These are phyloP conservation scores for Capsicum rhomboideum DNA, from an alignment of 257 asterid species.

Conservation along the genomic window DNA sequence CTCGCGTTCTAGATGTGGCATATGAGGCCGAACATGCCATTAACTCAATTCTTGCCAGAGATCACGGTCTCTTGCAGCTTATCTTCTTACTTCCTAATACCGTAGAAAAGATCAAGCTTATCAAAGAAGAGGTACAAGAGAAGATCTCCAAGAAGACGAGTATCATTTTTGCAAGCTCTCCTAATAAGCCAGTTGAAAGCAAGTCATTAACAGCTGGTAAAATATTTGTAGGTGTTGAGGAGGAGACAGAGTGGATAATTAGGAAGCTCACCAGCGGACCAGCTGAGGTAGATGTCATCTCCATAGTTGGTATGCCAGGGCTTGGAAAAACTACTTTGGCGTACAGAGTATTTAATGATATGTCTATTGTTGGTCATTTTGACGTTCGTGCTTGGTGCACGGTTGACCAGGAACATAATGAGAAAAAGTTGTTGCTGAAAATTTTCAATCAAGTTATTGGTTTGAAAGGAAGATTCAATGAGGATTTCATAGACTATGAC, in stretches of 20 bases:
- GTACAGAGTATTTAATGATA: neutral
- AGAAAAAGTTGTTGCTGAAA: neutral
- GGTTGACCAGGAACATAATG: neutral
- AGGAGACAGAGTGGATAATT: neutral
- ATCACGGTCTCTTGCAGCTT: neutral
- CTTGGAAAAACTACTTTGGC: neutral
- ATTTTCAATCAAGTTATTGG: neutral
- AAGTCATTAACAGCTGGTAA: neutral
- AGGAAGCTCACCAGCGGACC: neutral
- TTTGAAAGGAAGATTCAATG: neutral
- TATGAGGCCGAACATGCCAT: neutral
- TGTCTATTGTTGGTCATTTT: neutral
- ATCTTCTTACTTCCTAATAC: neutral
- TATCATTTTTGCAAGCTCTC: neutral
- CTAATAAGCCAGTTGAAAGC: neutral
- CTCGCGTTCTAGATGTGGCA: neutral
- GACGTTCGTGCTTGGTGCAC: slow-evolving; percentile 4
- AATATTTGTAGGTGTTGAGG: neutral
- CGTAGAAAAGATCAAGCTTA: neutral
- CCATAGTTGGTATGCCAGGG: neutral
- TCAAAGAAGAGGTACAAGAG: neutral
- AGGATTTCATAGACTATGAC: neutral
- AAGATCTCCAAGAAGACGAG: neutral
- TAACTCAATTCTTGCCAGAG: neutral
- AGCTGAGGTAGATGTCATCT: neutral